Evolutionary conservation across 805 yeast species (phyloP), one percentile per base, ranked within the genome.

Genomic region (Lipomyces oligophaga): DNA sequence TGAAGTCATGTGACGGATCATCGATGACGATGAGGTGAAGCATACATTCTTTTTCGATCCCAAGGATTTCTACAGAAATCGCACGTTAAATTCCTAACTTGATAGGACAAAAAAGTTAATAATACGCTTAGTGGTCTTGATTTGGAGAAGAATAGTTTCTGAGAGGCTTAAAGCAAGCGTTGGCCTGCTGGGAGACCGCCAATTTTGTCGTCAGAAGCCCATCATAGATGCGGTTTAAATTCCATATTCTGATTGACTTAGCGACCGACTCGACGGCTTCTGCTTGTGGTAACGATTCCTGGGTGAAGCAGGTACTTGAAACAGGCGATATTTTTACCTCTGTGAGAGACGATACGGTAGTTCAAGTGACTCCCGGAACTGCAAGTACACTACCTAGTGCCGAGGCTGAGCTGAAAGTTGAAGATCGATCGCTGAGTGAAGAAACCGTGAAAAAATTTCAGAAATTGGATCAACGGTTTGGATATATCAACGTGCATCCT

Each of bases 381-480:
- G n/a, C n/a, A n/a, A n/a, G n/a, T n/a, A n/a, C n/a, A n/a, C n/a
- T n/a, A n/a, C n/a, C n/a, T n/a, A n/a, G n/a, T n/a, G n/a, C n/a
- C n/a, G n/a, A n/a, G n/a, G n/a, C n/a, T n/a, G n/a, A n/a, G 7
- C 11, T 6, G 38, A 34, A 5, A 21, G 26, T 19, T 11, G 21
- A 19, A 34, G 18, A n/a, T 34, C 38, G 5, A 20, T 19, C 11
- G 13, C 19, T 10, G 16, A 16, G 21, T n/a, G 32, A 11, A 10
- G 15, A 15, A 24, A 30, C 6, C 32, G 21, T 37, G 35, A 21
- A 16, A 10, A 26, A 13, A 13, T 13, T 26, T 13, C 8, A 8
- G 30, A 13, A 26, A 26, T 10, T 47, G 21, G 62, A 59, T 43
- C 43, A 39, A 38, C 40, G 61, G 34, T 43, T 51, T 31, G 52